Conservation (phyloP, 2,329 filamentous ascomycete genomes). For the Aspergillus clavatus region DNA sequence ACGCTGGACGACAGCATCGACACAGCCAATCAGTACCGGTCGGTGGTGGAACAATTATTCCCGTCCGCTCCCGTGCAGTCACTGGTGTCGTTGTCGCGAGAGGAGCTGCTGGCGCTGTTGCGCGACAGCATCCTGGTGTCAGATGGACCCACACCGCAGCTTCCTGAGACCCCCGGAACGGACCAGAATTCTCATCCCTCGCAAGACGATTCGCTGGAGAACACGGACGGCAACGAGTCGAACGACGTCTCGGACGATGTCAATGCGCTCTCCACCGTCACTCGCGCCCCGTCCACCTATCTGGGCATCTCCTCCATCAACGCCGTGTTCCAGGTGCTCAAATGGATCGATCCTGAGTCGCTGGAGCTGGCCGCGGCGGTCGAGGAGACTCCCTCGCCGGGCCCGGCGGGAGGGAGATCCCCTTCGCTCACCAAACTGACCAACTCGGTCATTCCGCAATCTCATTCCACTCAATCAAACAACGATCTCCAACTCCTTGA, state of each 20-base stretch:
- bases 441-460: neutral
- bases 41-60: conserved; percentile 56
- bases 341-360: conserved; percentile 46
- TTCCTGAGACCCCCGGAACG: neutral
- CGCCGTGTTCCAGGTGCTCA: conserved; percentile 65
- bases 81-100: conserved; percentile 50
- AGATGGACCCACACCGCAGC: neutral
- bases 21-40: conserved; percentile 41
- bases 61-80: conserved; percentile 52
- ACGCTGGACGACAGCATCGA: conserved; percentile 48
- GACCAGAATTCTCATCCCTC: neutral
- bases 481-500: conserved; percentile 62
- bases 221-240: neutral
- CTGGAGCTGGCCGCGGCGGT: conserved; percentile 19
- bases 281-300: conserved; percentile 59
- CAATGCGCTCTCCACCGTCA: conserved; percentile 58
- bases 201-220: neutral
- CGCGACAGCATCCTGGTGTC: conserved; percentile 14
- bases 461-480: conserved; percentile 26
- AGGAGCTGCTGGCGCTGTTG: conserved; percentile 54
- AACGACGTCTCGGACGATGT: conserved; percentile 60
- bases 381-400: neutral
- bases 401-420: neutral
- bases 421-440: neutral
- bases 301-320: conserved; percentile 70